Percentiles rank a stretch among this genome's conserved stretches.
Evolutionary conservation across 495 filamentous ascomycete genomes (phyloP).

Genomic region (Copromyces sp.): DNA sequence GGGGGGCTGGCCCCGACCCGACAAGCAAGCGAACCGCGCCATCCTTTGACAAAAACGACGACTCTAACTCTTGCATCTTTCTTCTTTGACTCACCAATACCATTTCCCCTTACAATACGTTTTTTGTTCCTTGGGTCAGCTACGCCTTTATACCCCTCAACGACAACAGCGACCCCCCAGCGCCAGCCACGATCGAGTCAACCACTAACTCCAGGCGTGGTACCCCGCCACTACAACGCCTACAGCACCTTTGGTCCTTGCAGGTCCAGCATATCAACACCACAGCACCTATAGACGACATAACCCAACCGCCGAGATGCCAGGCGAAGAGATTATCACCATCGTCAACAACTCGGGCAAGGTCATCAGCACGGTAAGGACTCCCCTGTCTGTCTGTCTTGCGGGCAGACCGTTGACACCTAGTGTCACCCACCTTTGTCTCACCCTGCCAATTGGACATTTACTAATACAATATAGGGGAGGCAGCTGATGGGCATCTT

Average conservation of each 20-base stretch:
- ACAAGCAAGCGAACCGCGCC: background rate
- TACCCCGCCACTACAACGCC: background rate
- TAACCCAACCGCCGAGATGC: slow-evolving; percentile 27
- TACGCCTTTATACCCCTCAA: background rate
- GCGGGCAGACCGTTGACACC: background rate
- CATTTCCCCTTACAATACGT: background rate
- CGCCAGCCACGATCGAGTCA: background rate
- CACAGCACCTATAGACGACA: background rate
- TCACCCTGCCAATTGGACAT: background rate
- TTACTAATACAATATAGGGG: slow-evolving; percentile 43
- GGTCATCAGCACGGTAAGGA: slow-evolving; percentile 77
- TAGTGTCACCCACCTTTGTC: background rate
- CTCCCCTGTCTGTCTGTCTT: background rate
- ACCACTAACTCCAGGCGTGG: background rate
- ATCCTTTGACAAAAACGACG: background rate
- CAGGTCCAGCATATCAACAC: background rate
- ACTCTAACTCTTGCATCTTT: background rate
- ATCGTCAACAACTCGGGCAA: slow-evolving; percentile 90
- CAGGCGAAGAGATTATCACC: slow-evolving; percentile 61
- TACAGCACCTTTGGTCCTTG: background rate
- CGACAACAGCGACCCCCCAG: background rate
- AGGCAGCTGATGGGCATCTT: slow-evolving; percentile 81
- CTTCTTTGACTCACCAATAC: background rate
- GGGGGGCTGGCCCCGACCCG: background rate
- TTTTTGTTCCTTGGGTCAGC: background rate